Conservation (phyloP, 164 flowering plant genomes). For the Paratinospora sagittata region DNA sequence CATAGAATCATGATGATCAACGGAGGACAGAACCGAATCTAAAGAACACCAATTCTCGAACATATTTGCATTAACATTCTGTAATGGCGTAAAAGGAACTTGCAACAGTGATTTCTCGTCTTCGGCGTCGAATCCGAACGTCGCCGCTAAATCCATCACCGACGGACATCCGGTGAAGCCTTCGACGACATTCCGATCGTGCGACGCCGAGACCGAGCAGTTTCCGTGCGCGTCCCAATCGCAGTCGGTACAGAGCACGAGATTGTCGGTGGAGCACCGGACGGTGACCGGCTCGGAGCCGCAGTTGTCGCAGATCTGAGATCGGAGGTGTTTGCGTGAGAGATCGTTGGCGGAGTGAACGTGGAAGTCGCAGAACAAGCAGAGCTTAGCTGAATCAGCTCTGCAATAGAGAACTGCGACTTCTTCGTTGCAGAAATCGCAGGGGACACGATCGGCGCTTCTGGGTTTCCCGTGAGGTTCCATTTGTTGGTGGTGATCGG, state of each 20-base stretch:
- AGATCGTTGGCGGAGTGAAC: conserved; percentile 75
- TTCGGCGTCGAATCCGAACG: conserved; percentile 50
- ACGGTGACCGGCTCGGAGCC: conserved; percentile 46
- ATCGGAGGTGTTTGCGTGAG: conserved; percentile 49
- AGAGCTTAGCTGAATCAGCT: conserved; percentile 82
- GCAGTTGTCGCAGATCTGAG: conserved; percentile 68
- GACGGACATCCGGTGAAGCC: conserved; percentile 70
- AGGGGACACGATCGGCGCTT: conserved; percentile 24
- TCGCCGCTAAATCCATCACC: conserved; percentile 37
- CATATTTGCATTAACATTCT: not conserved
- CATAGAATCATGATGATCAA: conserved; percentile 19
- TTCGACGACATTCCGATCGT: conserved; percentile 39
- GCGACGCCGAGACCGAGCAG: conserved; percentile 41
- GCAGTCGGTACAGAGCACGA: conserved; percentile 56
- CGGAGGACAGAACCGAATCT: conserved; percentile 1
- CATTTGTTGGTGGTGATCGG: too few species aligned
- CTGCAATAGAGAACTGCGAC: conserved; percentile 61
- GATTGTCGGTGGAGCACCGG: conserved; percentile 42
- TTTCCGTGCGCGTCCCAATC: conserved; percentile 63
- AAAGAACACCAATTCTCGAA: conserved; percentile 16
- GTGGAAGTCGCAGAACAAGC: conserved; percentile 55
- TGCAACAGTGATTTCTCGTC: conserved; percentile 12
- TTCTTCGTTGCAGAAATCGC: conserved; percentile 58
- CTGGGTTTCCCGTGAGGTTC: not conserved
- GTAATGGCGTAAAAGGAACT: not conserved